Conservation (phyloP, 2,329 filamentous ascomycete species). For the Ophiocordyceps camponoti-rufipedis region DNA sequence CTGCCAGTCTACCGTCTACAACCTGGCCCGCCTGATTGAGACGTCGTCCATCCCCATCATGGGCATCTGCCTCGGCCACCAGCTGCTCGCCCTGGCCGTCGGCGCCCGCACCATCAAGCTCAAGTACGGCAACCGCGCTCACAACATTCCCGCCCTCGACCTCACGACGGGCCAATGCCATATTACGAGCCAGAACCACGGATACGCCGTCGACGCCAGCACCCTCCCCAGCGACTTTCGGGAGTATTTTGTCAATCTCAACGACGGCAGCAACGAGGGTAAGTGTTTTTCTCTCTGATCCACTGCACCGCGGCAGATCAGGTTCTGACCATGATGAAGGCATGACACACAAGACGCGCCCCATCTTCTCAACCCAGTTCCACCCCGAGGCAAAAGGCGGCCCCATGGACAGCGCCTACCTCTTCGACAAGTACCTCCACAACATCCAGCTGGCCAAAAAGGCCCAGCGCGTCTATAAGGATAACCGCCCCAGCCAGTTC, state of each 20-base stretch:
- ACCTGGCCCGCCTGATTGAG: conserved; percentile 62
- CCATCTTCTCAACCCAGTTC: conserved; percentile 98
- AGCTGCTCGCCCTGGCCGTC: conserved; percentile 74
- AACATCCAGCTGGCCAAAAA: conserved; percentile 82
- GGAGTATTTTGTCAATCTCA: conserved; percentile 94
- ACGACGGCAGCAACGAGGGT: conserved; percentile 95
- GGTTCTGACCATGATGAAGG: conserved; percentile 16
- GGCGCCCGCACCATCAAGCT: conserved; percentile 82
- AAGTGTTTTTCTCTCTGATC: conserved; percentile 15
- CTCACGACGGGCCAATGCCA: conserved; percentile 92
- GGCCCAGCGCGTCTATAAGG: conserved; percentile 59
- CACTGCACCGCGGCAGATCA: no score
- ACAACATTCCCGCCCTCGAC: conserved; percentile 97
- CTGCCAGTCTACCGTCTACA: conserved; percentile 59
- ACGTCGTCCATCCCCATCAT: conserved; percentile 84
- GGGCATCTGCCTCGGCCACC: conserved; percentile 90
- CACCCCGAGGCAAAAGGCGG: conserved; percentile 97
- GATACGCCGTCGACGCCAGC: conserved; percentile 73
- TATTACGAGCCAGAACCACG: conserved; percentile 98
- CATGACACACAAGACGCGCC: conserved; percentile 88
- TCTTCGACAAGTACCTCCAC: conserved; percentile 93
- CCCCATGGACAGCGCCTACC: conserved; percentile 84
- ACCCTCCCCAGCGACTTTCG: conserved; percentile 67
- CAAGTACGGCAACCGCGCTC: conserved; percentile 98
- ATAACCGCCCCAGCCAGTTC: conserved; percentile 73